Percentiles rank a stretch among this genome's conserved stretches.
These are phyloP conservation scores for Viridothelium virens DNA, from an alignment of 495 filamentous ascomycete species.

Conservation along the genomic window DNA sequence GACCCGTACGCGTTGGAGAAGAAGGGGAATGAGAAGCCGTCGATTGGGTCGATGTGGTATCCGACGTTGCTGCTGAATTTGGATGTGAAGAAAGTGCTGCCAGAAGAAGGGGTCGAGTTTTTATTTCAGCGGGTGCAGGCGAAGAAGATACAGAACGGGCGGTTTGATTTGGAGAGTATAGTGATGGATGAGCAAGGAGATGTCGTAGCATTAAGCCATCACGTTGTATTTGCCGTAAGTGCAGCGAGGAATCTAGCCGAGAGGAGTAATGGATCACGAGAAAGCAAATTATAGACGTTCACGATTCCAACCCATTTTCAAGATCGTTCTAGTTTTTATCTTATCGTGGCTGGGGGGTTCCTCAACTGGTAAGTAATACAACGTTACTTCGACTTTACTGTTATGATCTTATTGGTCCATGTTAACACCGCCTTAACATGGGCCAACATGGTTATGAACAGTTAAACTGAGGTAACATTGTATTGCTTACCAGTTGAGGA, in stretches of 20 bases:
- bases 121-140: slow-evolving; percentile 34
- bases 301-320: background rate
- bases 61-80: slow-evolving; percentile 58
- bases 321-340: background rate
- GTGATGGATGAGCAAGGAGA: slow-evolving; percentile 35
- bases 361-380: too few relatives aligned
- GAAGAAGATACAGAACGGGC: slow-evolving; percentile 41
- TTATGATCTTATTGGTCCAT: too few relatives aligned
- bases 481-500: background rate
- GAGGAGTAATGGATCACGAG: slow-evolving; percentile 24
- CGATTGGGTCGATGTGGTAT: slow-evolving; percentile 55
- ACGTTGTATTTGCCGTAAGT: slow-evolving; percentile 33
- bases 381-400: too few relatives aligned
- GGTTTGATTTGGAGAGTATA: slow-evolving; percentile 39
- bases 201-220: slow-evolving; percentile 37
- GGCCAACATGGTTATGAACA: too few relatives aligned
- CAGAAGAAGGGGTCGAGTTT: slow-evolving; percentile 38
- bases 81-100: slow-evolving; percentile 42
- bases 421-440: too few relatives aligned
- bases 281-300: slow-evolving; percentile 14
- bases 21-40: slow-evolving; percentile 32
- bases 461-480: too few relatives aligned
- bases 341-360: too few relatives aligned
- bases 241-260: slow-evolving; percentile 31
- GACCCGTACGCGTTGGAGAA: slow-evolving; percentile 43